A percentile compares a stretch with the other conserved stretches of the same genome.
Evolutionary conservation across 257 asterid species (phyloP).

Genomic region (Gardenia jasminoides): DNA sequence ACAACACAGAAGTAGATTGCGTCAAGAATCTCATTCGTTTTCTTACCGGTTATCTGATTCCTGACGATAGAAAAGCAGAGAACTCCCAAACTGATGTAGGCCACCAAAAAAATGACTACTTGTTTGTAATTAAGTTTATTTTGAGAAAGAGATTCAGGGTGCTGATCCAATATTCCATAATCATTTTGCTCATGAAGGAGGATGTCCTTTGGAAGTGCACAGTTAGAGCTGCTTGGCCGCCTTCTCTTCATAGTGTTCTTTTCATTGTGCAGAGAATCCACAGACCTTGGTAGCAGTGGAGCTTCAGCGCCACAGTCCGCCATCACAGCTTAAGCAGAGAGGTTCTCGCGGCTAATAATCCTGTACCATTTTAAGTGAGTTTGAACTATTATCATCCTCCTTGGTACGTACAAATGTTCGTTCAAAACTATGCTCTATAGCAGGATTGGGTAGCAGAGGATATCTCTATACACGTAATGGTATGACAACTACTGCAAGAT

Average conservation of each 20-base stretch:
- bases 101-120: conserved; percentile 37
- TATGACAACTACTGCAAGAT: neutral
- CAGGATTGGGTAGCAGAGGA: neutral
- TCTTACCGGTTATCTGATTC: conserved; percentile 61
- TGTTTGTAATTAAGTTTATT: conserved; percentile 35
- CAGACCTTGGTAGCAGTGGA: conserved; percentile 43
- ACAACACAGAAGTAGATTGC: conserved; percentile 78
- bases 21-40: conserved; percentile 66
- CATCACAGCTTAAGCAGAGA: conserved; percentile 30
- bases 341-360: neutral
- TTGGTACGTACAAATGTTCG: neutral
- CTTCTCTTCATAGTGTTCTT: conserved; percentile 35
- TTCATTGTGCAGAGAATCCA: conserved; percentile 32
- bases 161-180: conserved; percentile 17
- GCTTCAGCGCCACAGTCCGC: conserved; percentile 41
- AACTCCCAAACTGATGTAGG: conserved; percentile 53
- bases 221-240: conserved; percentile 24
- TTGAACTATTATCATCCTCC: neutral
- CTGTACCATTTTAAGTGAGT: neutral
- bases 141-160: conserved; percentile 21
- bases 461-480: neutral
- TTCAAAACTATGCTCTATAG: neutral
- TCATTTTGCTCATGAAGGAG: conserved; percentile 20
- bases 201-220: conserved; percentile 13
- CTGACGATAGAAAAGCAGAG: conserved; percentile 52